Base-by-base conservation (phyloP, 2,329 filamentous ascomycete genomes). In the Sarocladiaceae sp. region DNA sequence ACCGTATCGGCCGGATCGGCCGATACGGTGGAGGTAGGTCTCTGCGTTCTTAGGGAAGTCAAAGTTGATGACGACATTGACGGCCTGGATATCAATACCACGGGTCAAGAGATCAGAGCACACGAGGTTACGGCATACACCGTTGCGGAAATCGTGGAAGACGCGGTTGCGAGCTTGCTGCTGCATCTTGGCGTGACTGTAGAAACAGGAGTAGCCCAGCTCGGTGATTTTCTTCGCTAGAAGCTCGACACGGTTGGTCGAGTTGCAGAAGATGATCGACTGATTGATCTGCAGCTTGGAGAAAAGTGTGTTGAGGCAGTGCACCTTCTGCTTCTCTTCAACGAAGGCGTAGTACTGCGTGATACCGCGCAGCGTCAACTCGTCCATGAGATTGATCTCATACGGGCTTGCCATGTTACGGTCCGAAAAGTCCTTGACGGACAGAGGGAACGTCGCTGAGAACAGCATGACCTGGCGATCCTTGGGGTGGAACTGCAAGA, bases 191-290 rank as follows among this genome's bases (percentile, higher is more conserved):
- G 93, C 93, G 65, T 98, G 93, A 55, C 91, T 97, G 72, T 98
- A 98, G 72, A 97, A 98, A 72, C 93, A 98, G 1, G 93, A 98
- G 69, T 98, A 98, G 52, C 93, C 93, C 52, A 98, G 80, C 65
- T 98, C 94, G 39, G 94, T 98, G 59, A 98, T 98, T 68, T 98
- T 98, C 76, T 98, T 98, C 42, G 93, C 93, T 20, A 98, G 79
- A 44, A 98, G 76, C 68, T 98, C 93, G 49, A 98, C 93, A 53
- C 93, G 88, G 66, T 97, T 97, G 44, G 93, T 98, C 32, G 93
- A 98, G 69, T 98, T 98, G 72, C 93, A 98, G 73, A 98, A 98
- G 63, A 98, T 98, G 71, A 98, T 98, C 50, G 94, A 98, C 72
- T 98, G 93, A 70, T 98, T 98, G 71, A 98, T 98, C 68, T 98